These are phyloP conservation scores for Blechomonas ayalai DNA, from an alignment of 208 protist genomes.

Conservation along the genomic window DNA sequence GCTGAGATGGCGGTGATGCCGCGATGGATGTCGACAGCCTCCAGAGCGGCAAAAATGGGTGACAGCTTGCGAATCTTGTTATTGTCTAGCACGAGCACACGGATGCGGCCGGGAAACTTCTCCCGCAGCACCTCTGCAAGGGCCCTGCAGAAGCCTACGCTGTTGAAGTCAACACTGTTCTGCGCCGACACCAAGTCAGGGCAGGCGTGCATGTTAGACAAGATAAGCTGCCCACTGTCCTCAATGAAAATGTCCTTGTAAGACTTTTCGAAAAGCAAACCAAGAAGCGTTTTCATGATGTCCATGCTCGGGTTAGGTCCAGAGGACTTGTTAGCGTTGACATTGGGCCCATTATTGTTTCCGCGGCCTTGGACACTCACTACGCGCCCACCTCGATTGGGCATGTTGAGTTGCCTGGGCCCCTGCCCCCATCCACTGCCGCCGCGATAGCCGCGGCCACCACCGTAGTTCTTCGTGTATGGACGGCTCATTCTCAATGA, in stretches of 20 bases:
- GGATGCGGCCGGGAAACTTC: constrained; percentile 42
- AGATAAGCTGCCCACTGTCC: constrained; percentile 41
- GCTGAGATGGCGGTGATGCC: constrained; percentile 68
- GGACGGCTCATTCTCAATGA: constrained; percentile 40
- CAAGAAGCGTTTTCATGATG: constrained; percentile 77
- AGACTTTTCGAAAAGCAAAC: constrained; percentile 73
- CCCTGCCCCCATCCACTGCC: constrained; percentile 6
- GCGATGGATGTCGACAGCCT: constrained; percentile 44
- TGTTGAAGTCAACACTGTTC: constrained; percentile 81
- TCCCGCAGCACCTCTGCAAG: constrained; percentile 63
- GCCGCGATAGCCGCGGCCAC: constrained; percentile 12
- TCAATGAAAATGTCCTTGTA: constrained; percentile 30
- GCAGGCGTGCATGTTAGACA: constrained; percentile 44
- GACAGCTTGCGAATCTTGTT: constrained; percentile 65
- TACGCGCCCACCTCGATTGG: constrained; percentile 10
- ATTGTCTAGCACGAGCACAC: constrained; percentile 47
- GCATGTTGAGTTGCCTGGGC: constrained; percentile 8
- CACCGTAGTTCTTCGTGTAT: constrained; percentile 37
- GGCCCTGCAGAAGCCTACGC: constrained; percentile 61
- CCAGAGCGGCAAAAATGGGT: constrained; percentile 53
- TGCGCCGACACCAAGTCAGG: constrained; percentile 51
- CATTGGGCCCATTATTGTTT: constrained; percentile 10
- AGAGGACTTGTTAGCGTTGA: constrained; percentile 10
- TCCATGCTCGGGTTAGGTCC: constrained; percentile 14
- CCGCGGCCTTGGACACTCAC: constrained; percentile 9